Base-by-base conservation (phyloP, 208 protist species). In the Phytomonas sp. region DNA sequence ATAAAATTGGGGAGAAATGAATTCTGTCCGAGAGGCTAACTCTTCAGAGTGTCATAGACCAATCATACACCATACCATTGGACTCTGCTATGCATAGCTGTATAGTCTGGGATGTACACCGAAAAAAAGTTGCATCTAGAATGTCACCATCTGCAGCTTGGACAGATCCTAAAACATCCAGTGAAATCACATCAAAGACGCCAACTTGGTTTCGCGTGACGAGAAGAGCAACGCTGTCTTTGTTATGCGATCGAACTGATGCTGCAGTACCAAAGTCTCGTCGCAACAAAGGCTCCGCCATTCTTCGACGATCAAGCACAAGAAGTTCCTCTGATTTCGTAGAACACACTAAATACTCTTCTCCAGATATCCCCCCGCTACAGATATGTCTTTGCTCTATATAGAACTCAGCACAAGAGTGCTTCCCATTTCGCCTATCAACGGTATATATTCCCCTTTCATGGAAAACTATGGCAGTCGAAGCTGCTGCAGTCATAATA, bases 11-110 rank as follows among this genome's bases (percentile, higher is more conserved):
- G 40, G 20, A 51, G 20, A 51, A 17, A 23, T 6, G 20, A 40
- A 51, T 6, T 51, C 40, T 51, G 40, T 20, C 40, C 13, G 36
- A 51, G 20, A 60, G 11, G 59, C 33, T 62, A 26, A 23, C 30
- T 15, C 26, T 2, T 73, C 60, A 79, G 68, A 62, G 62, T 17
- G 66, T 71, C 36, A 80, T 73, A 1, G 68, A 73, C 74, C 75
- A 83, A 32, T 83, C 78, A 37, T 77, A 80, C 17, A 83, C 2
- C 78, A 83, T 83, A 4, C 80, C 80, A 62, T 68, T 79, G 40
- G 40, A 51, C 13, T 51, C 40, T 3, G 40, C 73, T 7, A 70
- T 73, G 64, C 78, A 82, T 51, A 85, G 51, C 17, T 74, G 73
- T 8, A 73, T 53, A 8, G 67, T 40, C 17, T 46, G 34, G 9